phyloP scores from a whole-genome alignment of 306 rosid genomes.

The Betula pendula region DNA sequence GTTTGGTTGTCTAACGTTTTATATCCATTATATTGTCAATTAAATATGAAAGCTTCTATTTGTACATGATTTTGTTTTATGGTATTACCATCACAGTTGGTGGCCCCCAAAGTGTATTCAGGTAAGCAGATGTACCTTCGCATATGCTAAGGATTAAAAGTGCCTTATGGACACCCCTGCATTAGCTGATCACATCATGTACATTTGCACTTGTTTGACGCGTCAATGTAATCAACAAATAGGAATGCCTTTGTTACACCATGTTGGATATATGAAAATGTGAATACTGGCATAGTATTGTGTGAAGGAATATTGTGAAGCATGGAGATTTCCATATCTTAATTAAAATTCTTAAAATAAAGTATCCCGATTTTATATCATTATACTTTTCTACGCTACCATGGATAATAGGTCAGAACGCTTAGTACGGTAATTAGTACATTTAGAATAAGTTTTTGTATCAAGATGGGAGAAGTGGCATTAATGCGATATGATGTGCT shows the following conservation, averaged over 20 bases:
- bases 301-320: background rate
- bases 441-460: background rate
- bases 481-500: slow-evolving; percentile 19
- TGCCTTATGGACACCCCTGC: background rate
- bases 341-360: background rate
- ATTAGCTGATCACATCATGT: background rate
- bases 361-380: background rate
- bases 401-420: background rate
- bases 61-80: background rate
- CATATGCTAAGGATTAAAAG: background rate
- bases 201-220: background rate
- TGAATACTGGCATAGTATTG: background rate
- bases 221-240: background rate
- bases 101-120: background rate
- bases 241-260: background rate
- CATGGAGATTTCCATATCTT: background rate
- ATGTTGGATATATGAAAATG: background rate
- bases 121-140: background rate
- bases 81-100: background rate
- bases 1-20: background rate
- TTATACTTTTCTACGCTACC: background rate
- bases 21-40: background rate
- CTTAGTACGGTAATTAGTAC: background rate
- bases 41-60: background rate
- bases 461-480: slow-evolving; percentile 15